phyloP scores from a whole-genome alignment of 2,329 filamentous ascomycete genomes.

The Hymenoscyphus occultus region DNA sequence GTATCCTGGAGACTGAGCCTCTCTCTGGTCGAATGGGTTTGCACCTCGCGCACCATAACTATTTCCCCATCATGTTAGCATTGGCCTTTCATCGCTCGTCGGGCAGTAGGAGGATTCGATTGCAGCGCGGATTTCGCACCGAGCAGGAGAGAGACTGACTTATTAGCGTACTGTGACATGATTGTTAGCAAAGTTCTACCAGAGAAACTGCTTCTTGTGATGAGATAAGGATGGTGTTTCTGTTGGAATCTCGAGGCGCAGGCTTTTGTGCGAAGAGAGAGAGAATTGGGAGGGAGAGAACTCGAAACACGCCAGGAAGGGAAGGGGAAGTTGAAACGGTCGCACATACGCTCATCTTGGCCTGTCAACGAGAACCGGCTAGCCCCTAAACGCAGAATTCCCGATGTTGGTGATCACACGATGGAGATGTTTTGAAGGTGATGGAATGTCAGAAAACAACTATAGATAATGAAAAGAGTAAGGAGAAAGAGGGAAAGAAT shows the following conservation, averaged over 20 bases:
- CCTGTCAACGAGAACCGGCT: slow-evolving; percentile 20
- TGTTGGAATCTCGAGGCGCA: slow-evolving; percentile 8
- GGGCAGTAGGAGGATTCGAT: not conserved
- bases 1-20: slow-evolving; percentile 30
- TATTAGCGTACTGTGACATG: slow-evolving; percentile 33
- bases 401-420: not conserved
- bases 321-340: slow-evolving; percentile 25
- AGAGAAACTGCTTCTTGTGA: slow-evolving; percentile 23
- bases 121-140: not conserved
- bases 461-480: not conserved
- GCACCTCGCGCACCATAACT: slow-evolving; percentile 54
- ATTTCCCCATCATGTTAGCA: slow-evolving; percentile 9
- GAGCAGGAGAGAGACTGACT: slow-evolving; percentile 28
- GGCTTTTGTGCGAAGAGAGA: slow-evolving; percentile 1
- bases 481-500: not conserved
- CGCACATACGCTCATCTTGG: slow-evolving; percentile 34
- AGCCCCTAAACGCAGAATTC: not conserved
- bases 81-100: not conserved
- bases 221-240: slow-evolving; percentile 7
- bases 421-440: too few species aligned
- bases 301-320: slow-evolving; percentile 21
- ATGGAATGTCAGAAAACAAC: too few species aligned
- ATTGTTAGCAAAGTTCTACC: slow-evolving; percentile 31
- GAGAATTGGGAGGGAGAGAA: slow-evolving; percentile 9
- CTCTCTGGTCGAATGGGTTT: slow-evolving; percentile 60